These are phyloP conservation scores for Penicillium simplicissimum DNA, from an alignment of 495 filamentous ascomycete species.

Conservation along the genomic window DNA sequence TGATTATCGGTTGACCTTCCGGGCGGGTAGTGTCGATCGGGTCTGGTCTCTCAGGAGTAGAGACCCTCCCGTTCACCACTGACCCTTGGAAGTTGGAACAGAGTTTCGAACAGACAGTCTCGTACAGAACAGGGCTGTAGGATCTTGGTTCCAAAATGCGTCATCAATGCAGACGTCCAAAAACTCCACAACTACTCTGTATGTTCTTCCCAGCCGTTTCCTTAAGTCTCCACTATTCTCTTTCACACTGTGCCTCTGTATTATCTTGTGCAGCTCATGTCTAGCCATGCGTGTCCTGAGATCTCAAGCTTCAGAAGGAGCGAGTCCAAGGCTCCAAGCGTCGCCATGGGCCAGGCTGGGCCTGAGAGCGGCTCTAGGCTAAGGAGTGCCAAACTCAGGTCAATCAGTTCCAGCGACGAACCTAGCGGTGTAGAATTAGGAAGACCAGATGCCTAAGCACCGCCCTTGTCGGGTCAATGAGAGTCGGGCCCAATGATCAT, in stretches of 20 bases:
- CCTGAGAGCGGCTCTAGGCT: background rate
- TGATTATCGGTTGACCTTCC: background rate
- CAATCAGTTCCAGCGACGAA: background rate
- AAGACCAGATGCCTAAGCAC: background rate
- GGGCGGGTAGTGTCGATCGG: conserved; percentile 4
- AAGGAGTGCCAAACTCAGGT: background rate
- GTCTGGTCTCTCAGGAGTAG: background rate
- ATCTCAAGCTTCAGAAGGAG: background rate
- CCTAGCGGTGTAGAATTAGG: background rate
- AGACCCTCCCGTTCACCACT: background rate
- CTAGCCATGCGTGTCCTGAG: background rate
- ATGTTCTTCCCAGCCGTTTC: background rate
- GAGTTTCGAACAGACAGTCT: background rate
- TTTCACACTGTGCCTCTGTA: background rate
- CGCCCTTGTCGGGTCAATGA: background rate
- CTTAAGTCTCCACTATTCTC: background rate
- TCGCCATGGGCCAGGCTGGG: background rate
- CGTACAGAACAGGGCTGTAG: background rate
- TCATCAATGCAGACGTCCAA: background rate
- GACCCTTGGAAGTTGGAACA: background rate
- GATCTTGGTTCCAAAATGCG: background rate
- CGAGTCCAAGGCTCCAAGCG: background rate
- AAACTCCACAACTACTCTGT: background rate
- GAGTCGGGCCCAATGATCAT: background rate
- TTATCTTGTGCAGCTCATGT: background rate